A percentile compares a stretch with the other conserved stretches of the same genome.
phyloP scores from a whole-genome alignment of 495 filamentous ascomycete genomes.

The Aspergillus nanangensis region DNA sequence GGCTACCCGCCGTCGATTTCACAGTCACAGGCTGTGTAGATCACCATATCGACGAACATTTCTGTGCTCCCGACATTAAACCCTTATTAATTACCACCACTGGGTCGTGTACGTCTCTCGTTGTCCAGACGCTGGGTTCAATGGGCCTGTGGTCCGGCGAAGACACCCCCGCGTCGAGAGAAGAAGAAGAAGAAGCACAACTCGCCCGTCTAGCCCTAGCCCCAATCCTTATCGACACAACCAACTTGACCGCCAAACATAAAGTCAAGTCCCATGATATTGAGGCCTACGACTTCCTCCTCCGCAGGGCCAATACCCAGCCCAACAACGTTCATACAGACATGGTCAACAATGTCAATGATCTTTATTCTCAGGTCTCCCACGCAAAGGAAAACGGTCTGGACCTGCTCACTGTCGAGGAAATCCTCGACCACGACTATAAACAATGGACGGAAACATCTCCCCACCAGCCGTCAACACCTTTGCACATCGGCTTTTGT shows the following conservation, averaged over 20 bases:
- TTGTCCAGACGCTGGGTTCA: constrained; percentile 56
- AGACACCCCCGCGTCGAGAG: constrained; percentile 23
- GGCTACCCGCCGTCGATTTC: constrained; percentile 33
- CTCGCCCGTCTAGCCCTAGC: constrained; percentile 74
- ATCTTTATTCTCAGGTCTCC: constrained; percentile 60
- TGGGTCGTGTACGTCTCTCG: constrained; percentile 78
- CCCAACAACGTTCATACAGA: constrained; percentile 36
- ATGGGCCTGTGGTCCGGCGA: constrained; percentile 55
- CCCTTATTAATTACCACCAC: constrained; percentile 63
- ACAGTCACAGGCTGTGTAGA: constrained; percentile 76
- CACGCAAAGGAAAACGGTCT: constrained; percentile 68
- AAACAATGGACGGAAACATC: constrained; percentile 73
- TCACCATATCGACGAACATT: constrained; percentile 81
- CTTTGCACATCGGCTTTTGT: constrained; percentile 65
- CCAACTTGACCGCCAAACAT: constrained; percentile 60
- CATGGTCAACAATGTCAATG: constrained; percentile 37
- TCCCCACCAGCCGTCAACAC: constrained; percentile 12
- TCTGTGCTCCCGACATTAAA: constrained; percentile 39
- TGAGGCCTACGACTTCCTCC: constrained; percentile 59
- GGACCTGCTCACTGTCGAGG: constrained; percentile 58
- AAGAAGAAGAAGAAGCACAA: constrained; percentile 40
- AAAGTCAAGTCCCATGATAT: constrained; percentile 74
- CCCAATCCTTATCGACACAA: constrained; percentile 81
- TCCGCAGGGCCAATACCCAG: constrained; percentile 27
- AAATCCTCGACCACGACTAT: constrained; percentile 86